Conservation (phyloP, 768 basidiomycete species). For the Sarcodon aspratus region DNA sequence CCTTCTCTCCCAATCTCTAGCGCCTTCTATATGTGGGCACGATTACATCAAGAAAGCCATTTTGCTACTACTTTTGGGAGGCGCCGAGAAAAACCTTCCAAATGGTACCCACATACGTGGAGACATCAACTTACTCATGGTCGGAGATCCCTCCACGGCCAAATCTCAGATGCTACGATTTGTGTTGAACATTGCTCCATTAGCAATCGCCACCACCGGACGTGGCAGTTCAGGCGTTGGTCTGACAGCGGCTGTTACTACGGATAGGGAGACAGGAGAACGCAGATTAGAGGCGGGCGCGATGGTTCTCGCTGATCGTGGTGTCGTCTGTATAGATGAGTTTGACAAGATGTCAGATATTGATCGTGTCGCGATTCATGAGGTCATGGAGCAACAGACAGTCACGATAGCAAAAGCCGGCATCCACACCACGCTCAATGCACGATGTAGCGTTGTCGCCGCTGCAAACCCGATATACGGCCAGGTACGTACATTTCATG, state of each 20-base stretch:
- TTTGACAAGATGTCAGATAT: constrained; percentile 99
- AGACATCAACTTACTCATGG: constrained; percentile 99
- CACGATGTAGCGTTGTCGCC: constrained; percentile 93
- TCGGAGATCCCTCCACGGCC: constrained; percentile 97
- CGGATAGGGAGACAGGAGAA: constrained; percentile 96
- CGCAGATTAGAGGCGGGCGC: constrained; percentile 95
- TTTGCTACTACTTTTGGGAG: constrained; percentile 86
- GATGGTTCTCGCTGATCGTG: constrained; percentile 98
- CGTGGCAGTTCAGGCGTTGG: constrained; percentile 98
- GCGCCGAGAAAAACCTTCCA: constrained; percentile 93
- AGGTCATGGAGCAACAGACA: constrained; percentile 99
- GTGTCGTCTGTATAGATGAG: constrained; percentile 98
- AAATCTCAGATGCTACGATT: constrained; percentile 96
- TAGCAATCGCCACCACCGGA: constrained; percentile 97
- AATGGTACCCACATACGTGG: constrained; percentile 99
- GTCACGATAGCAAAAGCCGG: constrained; percentile 99
- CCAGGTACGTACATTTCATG: constrained; percentile 41
- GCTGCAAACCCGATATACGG: constrained; percentile 99
- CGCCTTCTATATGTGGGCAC: constrained; percentile 95
- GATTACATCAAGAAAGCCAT: constrained; percentile 94
- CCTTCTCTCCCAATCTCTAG: constrained; percentile 87
- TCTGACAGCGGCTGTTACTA: constrained; percentile 97
- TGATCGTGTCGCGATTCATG: constrained; percentile 97
- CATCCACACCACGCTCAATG: constrained; percentile 96
- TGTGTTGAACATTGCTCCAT: constrained; percentile 88